phyloP scores from a whole-genome alignment of 805 yeast genomes.

The Candida montana region DNA sequence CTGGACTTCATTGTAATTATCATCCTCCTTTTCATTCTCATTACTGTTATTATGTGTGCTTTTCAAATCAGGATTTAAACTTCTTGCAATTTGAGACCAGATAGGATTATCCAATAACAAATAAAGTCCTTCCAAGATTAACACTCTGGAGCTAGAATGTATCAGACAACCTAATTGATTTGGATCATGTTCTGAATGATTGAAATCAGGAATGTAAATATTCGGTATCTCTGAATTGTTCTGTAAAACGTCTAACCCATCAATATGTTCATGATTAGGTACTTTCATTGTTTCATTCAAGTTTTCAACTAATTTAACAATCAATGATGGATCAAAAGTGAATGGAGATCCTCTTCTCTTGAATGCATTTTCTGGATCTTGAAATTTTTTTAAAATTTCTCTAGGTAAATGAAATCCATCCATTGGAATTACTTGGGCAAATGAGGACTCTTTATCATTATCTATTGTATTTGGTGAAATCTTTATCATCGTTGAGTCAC shows the following conservation, averaged over 20 bases:
- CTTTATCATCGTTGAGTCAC: conserved; percentile 21
- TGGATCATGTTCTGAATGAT: conserved; percentile 18
- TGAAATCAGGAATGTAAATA: conserved; percentile 30
- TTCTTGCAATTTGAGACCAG: conserved; percentile 32
- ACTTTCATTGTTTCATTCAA: conserved; percentile 14
- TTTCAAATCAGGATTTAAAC: conserved; percentile 24
- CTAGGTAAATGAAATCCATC: conserved; percentile 74
- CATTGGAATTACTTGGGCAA: conserved; percentile 56
- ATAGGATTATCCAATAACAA: conserved; percentile 13
- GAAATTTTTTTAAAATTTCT: conserved; percentile 38
- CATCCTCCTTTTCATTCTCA: not conserved
- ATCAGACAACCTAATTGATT: conserved; percentile 7
- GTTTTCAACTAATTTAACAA: conserved; percentile 11
- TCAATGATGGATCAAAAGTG: conserved; percentile 58
- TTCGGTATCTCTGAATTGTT: conserved; percentile 25
- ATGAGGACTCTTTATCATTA: conserved; percentile 5
- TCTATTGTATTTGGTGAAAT: conserved; percentile 2
- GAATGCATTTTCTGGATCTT: conserved; percentile 53
- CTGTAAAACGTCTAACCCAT: conserved; percentile 9
- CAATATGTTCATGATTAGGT: conserved; percentile 3
- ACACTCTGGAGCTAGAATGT: conserved; percentile 10
- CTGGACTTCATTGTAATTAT: not conserved
- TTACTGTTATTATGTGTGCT: conserved; percentile 8
- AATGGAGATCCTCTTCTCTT: conserved; percentile 77
- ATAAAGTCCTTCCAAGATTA: conserved; percentile 18